Base-by-base conservation (phyloP, 2,329 filamentous ascomycete genomes). In the Colletotrichum sp. region DNA sequence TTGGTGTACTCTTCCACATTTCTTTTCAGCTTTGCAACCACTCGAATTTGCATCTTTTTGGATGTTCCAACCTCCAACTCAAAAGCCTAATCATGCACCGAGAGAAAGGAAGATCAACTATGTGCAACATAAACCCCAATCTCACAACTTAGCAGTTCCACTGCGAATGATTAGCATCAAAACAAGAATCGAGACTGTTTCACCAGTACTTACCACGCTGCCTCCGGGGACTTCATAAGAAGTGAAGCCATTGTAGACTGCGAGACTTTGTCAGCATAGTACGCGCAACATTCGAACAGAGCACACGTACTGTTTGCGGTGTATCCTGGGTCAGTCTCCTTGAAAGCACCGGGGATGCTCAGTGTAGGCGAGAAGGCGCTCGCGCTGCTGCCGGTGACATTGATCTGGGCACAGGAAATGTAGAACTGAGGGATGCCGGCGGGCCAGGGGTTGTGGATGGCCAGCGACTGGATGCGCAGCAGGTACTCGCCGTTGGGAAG, bases 401-500 rank as follows among this genome's bases (percentile, higher is more conserved):
- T 85, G 77, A 89, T 80, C 77, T 89, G 87, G 1, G 85, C 87
- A 78, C 88, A 90, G 68, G 83, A 85, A 65, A 85, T 81, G 77
- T 89, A 89, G 79, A 91, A 87, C 80, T 89, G 82, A 15, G 82
- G 86, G 86, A 85, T 86, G 18, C 83, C 83, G 6, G 86, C 85
- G 2, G 86, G 86, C 75, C 79, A 84, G 4, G 88, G 88, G 77
- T 89, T 88, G 85, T 93, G 92, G 67, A 93, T 90, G 28, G 89
- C 92, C 67, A 93, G 88, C 69, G 90, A 86, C 83, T 92, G 89
- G 80, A 91, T 88, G 48, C 90, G 86, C 21, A 92, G 85, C 72
- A 92, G 87, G 80, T 92, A 92, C 78, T 91, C 88, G 75, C 91
- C 91, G 48, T 90, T 81, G 32, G 86, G 86, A 58, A 92, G 84